Percentiles rank a stretch among this genome's conserved stretches.
Conservation (phyloP, 805 yeast species). For the Komagataella pastoris region DNA sequence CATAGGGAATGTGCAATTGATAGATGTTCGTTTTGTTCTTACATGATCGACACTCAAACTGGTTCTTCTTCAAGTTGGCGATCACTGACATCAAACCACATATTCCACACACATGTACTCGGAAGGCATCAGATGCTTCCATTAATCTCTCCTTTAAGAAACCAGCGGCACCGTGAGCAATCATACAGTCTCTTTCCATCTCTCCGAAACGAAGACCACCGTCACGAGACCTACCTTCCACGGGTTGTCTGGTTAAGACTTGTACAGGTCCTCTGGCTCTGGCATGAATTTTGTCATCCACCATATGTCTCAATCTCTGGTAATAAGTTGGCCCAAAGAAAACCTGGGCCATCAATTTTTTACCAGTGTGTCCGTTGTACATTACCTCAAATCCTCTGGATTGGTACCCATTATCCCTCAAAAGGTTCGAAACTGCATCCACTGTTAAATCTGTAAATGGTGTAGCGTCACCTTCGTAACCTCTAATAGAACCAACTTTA, state of each 20-base stretch:
- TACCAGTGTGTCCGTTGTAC: constrained; percentile 99
- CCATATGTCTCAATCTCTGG: constrained; percentile 98
- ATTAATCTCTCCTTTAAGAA: constrained; percentile 93
- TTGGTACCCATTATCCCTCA: constrained; percentile 94
- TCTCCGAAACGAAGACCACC: constrained; percentile 99
- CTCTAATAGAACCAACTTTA: constrained; percentile 88
- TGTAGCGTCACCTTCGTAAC: constrained; percentile 98
- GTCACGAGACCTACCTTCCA: constrained; percentile 97
- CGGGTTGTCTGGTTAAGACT: constrained; percentile 95
- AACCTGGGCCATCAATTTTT: constrained; percentile 93
- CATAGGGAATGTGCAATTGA: constrained; percentile 96
- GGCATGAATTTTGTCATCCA: constrained; percentile 97
- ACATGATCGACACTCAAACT: constrained; percentile 97
- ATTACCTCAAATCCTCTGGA: constrained; percentile 97
- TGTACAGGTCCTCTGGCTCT: constrained; percentile 99
- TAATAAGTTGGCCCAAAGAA: constrained; percentile 99
- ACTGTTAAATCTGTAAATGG: constrained; percentile 98
- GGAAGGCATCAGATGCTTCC: constrained; percentile 98
- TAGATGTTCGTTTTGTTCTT: constrained; percentile 96
- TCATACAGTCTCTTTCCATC: constrained; percentile 99
- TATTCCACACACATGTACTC: constrained; percentile 96
- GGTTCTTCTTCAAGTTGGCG: constrained; percentile 94
- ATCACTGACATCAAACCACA: constrained; percentile 98
- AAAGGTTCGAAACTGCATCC: constrained; percentile 84
- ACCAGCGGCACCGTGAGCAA: constrained; percentile 99